These are phyloP conservation scores for Colletotrichum tamarilloi DNA, from an alignment of 2,329 filamentous ascomycete genomes.

Conservation along the genomic window DNA sequence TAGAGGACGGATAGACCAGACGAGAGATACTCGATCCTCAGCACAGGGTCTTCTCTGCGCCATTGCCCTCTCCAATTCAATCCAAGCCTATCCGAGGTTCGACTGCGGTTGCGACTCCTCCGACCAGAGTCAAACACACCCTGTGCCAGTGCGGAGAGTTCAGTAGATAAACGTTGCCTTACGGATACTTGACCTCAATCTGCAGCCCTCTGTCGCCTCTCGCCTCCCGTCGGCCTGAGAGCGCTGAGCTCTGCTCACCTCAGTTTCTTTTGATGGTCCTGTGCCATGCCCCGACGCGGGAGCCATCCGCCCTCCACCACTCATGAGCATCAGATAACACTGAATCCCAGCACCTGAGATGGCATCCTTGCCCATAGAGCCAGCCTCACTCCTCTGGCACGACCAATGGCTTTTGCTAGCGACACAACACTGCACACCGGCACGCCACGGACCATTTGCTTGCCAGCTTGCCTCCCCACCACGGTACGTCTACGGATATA, in stretches of 20 bases:
- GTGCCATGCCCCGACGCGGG: neutral
- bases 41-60: too few relatives aligned
- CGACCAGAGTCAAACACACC: slow-evolving; percentile 18
- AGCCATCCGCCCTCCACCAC: neutral
- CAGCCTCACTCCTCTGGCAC: neutral
- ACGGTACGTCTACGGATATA: neutral
- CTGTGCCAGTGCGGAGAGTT: too few relatives aligned
- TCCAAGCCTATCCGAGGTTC: neutral
- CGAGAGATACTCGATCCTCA: neutral
- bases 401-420: neutral
- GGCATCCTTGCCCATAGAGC: neutral
- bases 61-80: neutral
- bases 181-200: neutral
- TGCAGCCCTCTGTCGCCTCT: neutral
- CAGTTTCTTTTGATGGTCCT: neutral
- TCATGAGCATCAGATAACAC: slow-evolving; percentile 2
- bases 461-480: too few relatives aligned
- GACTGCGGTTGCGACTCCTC: neutral
- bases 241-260: neutral
- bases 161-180: neutral
- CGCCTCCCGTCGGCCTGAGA: neutral
- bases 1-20: neutral
- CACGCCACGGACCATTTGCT: too few relatives aligned
- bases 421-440: too few relatives aligned
- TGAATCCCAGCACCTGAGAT: neutral